A percentile compares a stretch with the other conserved stretches of the same genome.
Conservation (phyloP, 2,329 filamentous ascomycete species). For the Xylariales sp. region DNA sequence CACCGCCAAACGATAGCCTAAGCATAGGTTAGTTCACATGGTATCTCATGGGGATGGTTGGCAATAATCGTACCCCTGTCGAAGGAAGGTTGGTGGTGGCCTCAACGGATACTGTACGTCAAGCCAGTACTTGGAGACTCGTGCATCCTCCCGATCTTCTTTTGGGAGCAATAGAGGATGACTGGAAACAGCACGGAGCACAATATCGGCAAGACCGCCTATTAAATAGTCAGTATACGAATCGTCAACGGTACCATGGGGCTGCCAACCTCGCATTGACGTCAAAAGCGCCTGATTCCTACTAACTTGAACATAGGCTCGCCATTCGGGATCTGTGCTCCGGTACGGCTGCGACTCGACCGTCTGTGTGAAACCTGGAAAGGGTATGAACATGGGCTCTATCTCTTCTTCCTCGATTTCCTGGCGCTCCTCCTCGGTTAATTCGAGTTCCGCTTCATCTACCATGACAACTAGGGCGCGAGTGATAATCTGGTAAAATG, state of each 20-base stretch:
- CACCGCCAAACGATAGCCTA: conserved; percentile 60
- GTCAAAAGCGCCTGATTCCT: conserved; percentile 62
- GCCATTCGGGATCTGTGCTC: conserved; percentile 72
- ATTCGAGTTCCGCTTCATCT: conserved; percentile 56
- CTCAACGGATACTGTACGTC: conserved; percentile 69
- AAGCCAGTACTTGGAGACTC: conserved; percentile 67
- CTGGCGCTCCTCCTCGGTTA: conserved; percentile 58
- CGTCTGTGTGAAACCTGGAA: conserved; percentile 67
- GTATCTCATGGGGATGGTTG: background rate
- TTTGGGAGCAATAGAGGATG: conserved; percentile 55
- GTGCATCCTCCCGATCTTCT: conserved; percentile 60
- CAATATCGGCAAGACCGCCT: conserved; percentile 61
- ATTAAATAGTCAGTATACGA: conserved; percentile 3
- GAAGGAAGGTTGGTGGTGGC: conserved; percentile 69
- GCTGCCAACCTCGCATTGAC: conserved; percentile 59
- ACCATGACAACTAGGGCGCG: conserved; percentile 56
- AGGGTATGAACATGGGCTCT: conserved; percentile 67
- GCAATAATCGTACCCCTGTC: conserved; percentile 65
- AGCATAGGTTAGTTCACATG: conserved; percentile 38
- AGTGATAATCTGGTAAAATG: conserved; percentile 58
- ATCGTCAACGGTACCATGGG: conserved; percentile 12
- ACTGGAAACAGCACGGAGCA: conserved; percentile 55
- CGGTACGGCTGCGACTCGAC: conserved; percentile 64
- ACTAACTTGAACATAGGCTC: conserved; percentile 68
- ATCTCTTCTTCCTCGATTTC: conserved; percentile 56